Evolutionary conservation across 495 filamentous ascomycete species (phyloP), one percentile per base, ranked within the genome.

Genomic region (Emericellopsis terricola): DNA sequence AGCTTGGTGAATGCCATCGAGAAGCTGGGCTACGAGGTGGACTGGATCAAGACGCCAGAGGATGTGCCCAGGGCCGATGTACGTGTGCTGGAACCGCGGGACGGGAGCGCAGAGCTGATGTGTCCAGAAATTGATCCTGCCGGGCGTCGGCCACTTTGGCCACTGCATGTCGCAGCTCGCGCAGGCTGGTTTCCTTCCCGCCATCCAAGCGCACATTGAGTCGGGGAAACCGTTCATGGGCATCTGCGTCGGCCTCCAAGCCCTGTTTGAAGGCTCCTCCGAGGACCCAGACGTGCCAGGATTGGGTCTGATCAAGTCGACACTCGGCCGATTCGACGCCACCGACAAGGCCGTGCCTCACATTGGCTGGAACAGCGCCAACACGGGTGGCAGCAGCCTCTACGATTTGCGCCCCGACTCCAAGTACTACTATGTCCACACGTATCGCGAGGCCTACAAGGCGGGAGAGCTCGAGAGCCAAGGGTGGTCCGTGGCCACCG

Each of bases 351-450:
- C 87, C 23, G 89, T 97, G 19, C 89, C 89, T 18, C 91, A 96
- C 50, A 97, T 97, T 47, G 89, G 89, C 10, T 97, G 89, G 89
- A 97, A 97, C 49, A 84, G 74, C 19, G 89, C 89, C 27, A 56
- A 56, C 26, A 54, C 52, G 0, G 55, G 52, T 19, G 57, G 53
- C 21, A 58, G 60, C 21, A 60, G 62, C 24, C 44, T 94, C 23
- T 94, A 81, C 50, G 86, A 79, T 28, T 52, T 97, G 31, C 52
- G 65, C 29, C 72, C 80, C 3, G 59, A 60, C 42, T 92, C 81
- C 53, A 94, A 96, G 52, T 97, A 96, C 62, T 97, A 97, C 52
- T 97, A 96, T 45, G 85, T 97, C 21, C 89, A 97, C 56, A 84
- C 82, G 1, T 97, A 92, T 48, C 87, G 85, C 35, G 76, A 76